A percentile compares a stretch with the other conserved stretches of the same genome.
Evolutionary conservation across 2,329 filamentous ascomycete species (phyloP).

Genomic region (Penicillium expansum): DNA sequence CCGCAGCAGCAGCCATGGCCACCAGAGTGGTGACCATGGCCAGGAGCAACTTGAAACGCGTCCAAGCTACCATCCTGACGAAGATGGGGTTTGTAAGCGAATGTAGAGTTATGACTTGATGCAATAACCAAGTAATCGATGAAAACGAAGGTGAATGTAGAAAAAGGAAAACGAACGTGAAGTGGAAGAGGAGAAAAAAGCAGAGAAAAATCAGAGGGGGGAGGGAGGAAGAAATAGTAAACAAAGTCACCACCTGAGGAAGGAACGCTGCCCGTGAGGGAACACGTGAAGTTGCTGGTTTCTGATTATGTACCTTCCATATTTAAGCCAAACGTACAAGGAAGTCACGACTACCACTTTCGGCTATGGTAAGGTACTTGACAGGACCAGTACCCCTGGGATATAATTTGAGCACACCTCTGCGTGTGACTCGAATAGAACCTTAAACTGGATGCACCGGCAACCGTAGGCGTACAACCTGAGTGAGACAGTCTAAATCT

Average conservation of each 20-base stretch:
- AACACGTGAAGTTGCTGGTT: background rate
- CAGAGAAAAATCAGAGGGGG: background rate
- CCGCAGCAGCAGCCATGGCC: constrained; percentile 8
- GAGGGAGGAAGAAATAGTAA: constrained; percentile 1
- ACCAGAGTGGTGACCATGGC: constrained; percentile 23
- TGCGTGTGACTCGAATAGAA: constrained; percentile 3
- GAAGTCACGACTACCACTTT: constrained; percentile 1
- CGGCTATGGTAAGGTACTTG: background rate
- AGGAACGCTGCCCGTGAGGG: constrained; percentile 1
- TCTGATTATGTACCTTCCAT: background rate
- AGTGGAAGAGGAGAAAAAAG: constrained; percentile 1
- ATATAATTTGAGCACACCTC: background rate
- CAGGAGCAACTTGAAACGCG: constrained; percentile 15
- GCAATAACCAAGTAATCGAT: background rate
- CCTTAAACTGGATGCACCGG: background rate
- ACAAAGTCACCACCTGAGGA: background rate
- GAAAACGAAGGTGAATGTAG: constrained; percentile 1
- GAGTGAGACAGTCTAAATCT: constrained; percentile 2
- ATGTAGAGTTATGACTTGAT: background rate
- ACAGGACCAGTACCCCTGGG: background rate
- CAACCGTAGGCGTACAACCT: background rate
- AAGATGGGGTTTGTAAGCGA: background rate
- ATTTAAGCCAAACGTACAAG: background rate
- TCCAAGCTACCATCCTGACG: constrained; percentile 8
- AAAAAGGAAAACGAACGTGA: background rate